These are phyloP conservation scores for Dimargaris verticillata DNA, from an alignment of 192 early-diverging fungal species.

Conservation along the genomic window DNA sequence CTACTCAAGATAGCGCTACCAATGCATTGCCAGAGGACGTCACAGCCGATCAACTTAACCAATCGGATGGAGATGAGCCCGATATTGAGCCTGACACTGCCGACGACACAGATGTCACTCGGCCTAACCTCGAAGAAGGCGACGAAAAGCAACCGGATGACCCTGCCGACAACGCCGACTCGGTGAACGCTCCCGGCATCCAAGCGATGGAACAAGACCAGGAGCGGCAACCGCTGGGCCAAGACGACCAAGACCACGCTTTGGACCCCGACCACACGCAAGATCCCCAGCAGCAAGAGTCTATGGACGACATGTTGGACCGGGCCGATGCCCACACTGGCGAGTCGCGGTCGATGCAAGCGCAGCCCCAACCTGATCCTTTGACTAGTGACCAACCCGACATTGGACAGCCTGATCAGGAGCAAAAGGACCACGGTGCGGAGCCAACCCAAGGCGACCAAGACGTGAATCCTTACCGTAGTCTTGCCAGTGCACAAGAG, in stretches of 20 bases:
- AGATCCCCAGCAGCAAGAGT: conserved; percentile 11
- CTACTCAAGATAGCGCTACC: no score
- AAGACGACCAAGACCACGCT: conserved; percentile 25
- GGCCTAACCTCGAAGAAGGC: conserved; percentile 17
- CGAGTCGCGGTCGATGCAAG: not conserved
- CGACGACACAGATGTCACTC: conserved; percentile 23
- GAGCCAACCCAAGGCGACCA: conserved; percentile 10
- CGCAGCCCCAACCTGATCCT: no score
- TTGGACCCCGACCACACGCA: conserved; percentile 22
- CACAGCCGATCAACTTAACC: no score
- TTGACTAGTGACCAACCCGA: no score
- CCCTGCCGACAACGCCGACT: conserved; percentile 14
- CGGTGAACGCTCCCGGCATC: not conserved
- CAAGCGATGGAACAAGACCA: conserved; percentile 13
- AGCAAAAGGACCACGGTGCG: not conserved
- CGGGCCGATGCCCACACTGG: conserved; percentile 1
- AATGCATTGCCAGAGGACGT: no score
- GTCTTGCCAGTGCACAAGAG: conserved; percentile 81
- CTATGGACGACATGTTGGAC: not conserved
- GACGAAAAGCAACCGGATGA: conserved; percentile 20
- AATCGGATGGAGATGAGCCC: conserved; percentile 1
- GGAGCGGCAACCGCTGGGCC: conserved; percentile 10
- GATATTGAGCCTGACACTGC: conserved; percentile 24
- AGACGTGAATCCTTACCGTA: conserved; percentile 72
- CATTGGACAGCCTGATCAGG: no score